Base-by-base conservation (phyloP, 2,329 filamentous ascomycete genomes). In the Phialemonium atrogriseum region DNA sequence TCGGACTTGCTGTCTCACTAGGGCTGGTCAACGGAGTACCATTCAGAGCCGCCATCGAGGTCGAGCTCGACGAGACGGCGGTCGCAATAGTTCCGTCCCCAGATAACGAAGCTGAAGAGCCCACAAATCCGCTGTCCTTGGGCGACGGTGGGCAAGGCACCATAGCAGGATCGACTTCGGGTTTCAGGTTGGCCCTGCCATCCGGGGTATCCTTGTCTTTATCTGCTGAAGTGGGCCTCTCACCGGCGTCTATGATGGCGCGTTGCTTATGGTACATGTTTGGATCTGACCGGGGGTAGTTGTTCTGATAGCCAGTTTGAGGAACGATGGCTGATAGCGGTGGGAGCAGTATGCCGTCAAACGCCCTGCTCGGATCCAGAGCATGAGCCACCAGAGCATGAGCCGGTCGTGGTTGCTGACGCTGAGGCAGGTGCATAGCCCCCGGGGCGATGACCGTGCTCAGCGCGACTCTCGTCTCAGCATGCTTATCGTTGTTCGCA, bases 371-470 rank as follows among this genome's bases (percentile, higher is more conserved):
- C n/a, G n/a, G n/a, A n/a, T n/a, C n/a, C n/a, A n/a, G n/a, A n/a
- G n/a, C n/a, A n/a, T n/a, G n/a, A n/a, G n/a, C n/a, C n/a, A n/a
- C n/a, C n/a, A n/a, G n/a, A n/a, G 25, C 11, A n/a, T n/a, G 5
- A 15, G 25, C 16, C 17, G 13, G n/a, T 27, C 17, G 10, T n/a
- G 11, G 11, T 11, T 45, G 10, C 46, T 52, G 18, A 49, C 51
- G 4, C 11, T 68, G 68, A 42, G 50, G 71, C 52, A 51, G 59
- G 46, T 64, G 76, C 43, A 65, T 66, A 51, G 50, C 76, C 35
- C 81, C 82, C 4, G 77, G 68, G 2, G 71, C 80, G 14, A 70
- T 59, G 2, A 76, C 66, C 4, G 68, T 73, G 49, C 70, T 82
- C 16, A 85, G 46, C 4, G 72, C 73, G 3, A 86, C 65, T 40